Base-by-base conservation (phyloP, 768 basidiomycete genomes). In the Leccinum disarticulatum region DNA sequence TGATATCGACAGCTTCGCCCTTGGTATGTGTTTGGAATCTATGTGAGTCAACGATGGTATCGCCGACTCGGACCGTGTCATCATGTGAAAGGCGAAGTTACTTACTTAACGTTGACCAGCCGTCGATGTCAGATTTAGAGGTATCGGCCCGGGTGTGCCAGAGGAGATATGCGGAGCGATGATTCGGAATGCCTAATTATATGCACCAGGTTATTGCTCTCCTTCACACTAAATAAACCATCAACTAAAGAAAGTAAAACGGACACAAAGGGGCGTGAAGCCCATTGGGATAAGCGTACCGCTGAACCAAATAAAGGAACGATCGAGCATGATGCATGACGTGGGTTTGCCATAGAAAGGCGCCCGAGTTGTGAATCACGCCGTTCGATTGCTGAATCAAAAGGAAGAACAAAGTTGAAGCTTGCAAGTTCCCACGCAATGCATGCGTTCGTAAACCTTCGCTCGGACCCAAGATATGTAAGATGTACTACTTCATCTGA, bases 191-290 rank as follows among this genome's bases (percentile, higher is more conserved):
- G 52, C 63, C 13, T 68, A 68, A 31, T 69, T 46, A 68, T 33
- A 35, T 69, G 60, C 54, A 64, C 57, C 9, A 69, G 55, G 25
- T 1, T 25, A 35, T 30, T 64, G 68, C 11, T 58, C 59, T 5
- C 46, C 57, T 55, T 68, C 68, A 28, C 54, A 62, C 67, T 61
- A 69, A 27, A 69, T 62, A 27, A 68, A 63, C 59, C 67, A 35
- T 38, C 68, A 64, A 41, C 68, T 65, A 13, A 64, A 69, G 51
- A 69, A 61, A 61, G 69, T 33, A 33, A 33, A 28, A 28, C 7
- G 28, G 28, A 28, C 28, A 6, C 28, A 28, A 28, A 5, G 28
- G 27, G 3, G 3, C 27, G 3, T 28, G 28, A 28, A 28, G 28
- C 28, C 28, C 28, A 28, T 28, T 28, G 28, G 28, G 28, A 28